Evolutionary conservation across 805 yeast species (phyloP).

Genomic region (Candida sakaeoensis): DNA sequence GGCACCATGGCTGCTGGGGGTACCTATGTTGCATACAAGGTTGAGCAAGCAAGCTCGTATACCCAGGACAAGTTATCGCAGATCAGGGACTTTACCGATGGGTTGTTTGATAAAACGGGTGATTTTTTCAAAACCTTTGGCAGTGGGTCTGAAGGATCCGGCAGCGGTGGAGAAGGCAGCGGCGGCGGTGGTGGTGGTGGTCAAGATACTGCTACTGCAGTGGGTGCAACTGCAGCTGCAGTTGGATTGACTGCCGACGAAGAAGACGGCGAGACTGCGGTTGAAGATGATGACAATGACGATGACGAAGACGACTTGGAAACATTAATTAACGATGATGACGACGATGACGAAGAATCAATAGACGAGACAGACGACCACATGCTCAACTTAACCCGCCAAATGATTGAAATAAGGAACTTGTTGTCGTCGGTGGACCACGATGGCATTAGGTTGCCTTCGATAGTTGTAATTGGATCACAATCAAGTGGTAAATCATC

Average conservation of each 20-base stretch:
- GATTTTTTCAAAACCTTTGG: slow-evolving; percentile 38
- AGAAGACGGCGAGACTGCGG: slow-evolving; percentile 29
- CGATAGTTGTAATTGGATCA: slow-evolving; percentile 95
- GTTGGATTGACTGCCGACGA: slow-evolving; percentile 37
- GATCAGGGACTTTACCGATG: slow-evolving; percentile 60
- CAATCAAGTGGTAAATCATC: slow-evolving; percentile 98
- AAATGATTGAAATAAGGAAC: slow-evolving; percentile 93
- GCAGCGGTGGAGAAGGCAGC: slow-evolving; percentile 26
- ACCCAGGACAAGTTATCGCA: slow-evolving; percentile 64
- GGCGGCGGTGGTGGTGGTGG: slow-evolving; percentile 19
- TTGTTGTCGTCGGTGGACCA: slow-evolving; percentile 74
- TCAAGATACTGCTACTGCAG: slow-evolving; percentile 33
- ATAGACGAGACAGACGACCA: slow-evolving; percentile 66
- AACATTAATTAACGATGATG: slow-evolving; percentile 43
- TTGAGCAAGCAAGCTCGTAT: slow-evolving; percentile 76
- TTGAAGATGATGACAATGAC: slow-evolving; percentile 14
- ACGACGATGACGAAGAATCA: slow-evolving; percentile 42
- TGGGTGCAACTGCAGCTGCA: slow-evolving; percentile 56
- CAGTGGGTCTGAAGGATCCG: slow-evolving; percentile 17
- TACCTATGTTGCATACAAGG: slow-evolving; percentile 85
- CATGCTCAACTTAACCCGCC: slow-evolving; percentile 85
- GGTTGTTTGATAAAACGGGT: slow-evolving; percentile 45
- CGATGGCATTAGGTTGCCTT: slow-evolving; percentile 79
- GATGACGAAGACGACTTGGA: slow-evolving; percentile 37
- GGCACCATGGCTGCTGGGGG: slow-evolving; percentile 95